Conservation (phyloP, 169 alveolate genomes). For the Perkinsus olseni region DNA sequence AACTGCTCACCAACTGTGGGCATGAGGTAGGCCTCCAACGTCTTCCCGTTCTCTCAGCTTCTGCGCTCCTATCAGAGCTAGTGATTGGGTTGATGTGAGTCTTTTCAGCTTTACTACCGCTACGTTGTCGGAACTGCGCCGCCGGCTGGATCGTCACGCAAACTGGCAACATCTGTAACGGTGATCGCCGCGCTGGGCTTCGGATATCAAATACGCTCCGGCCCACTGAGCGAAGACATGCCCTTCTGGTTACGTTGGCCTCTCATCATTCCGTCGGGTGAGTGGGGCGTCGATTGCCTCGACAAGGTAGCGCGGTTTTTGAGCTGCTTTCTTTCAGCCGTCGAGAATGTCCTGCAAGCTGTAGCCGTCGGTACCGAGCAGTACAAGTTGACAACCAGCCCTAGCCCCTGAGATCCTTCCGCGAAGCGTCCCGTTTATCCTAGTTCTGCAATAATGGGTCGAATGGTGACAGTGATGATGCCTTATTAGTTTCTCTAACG, state of each 20-base stretch:
- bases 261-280: neutral
- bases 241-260: neutral
- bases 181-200: neutral
- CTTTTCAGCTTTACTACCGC: neutral
- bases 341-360: neutral
- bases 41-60: neutral
- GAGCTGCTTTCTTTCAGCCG: neutral
- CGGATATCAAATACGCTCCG: neutral
- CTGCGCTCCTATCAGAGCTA: neutral
- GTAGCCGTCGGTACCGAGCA: neutral
- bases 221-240: neutral
- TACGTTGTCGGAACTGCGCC: neutral
- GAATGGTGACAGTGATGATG: too few relatives aligned
- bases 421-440: too few relatives aligned
- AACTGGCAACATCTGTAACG: neutral
- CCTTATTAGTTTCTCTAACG: too few relatives aligned
- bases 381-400: neutral
- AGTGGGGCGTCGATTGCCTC: neutral
- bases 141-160: neutral
- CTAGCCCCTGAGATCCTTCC: too few relatives aligned
- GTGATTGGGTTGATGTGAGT: too few relatives aligned
- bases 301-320: too few relatives aligned
- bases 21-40: neutral
- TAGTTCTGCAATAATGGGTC: too few relatives aligned
- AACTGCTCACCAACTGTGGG: neutral